A percentile compares a stretch with the other conserved stretches of the same genome.
Conservation (phyloP, 2,329 filamentous ascomycete genomes). For the Verticillium alfalfae region DNA sequence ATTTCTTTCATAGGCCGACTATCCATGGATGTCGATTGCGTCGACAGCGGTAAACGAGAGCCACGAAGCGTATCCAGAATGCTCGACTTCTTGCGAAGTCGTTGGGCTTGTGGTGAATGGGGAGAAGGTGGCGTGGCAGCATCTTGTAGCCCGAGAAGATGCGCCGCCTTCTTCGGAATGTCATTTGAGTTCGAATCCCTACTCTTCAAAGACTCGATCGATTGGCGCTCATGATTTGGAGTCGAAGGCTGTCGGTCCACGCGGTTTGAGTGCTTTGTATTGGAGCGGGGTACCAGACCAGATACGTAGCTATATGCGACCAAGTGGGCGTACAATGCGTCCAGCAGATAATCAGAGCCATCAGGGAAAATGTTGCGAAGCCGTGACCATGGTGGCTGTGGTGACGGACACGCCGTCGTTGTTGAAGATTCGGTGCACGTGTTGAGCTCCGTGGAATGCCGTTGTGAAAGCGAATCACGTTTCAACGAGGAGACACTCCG, state of each 20-base stretch:
- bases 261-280: background rate
- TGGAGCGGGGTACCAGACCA: conserved; percentile 16
- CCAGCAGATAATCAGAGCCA: conserved; percentile 50
- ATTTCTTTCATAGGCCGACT: conserved; percentile 31
- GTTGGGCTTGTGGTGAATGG: conserved; percentile 1
- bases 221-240: conserved; percentile 3
- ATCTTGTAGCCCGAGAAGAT: conserved; percentile 39
- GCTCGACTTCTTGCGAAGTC: conserved; percentile 1
- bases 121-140: conserved; percentile 12
- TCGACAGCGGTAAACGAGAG: background rate
- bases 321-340: conserved; percentile 54
- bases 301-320: conserved; percentile 54
- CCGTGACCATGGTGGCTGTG: conserved; percentile 29
- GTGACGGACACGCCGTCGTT: conserved; percentile 4
- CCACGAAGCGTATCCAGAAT: background rate
- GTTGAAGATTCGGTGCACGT: conserved; percentile 6
- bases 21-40: background rate
- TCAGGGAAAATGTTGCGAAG: conserved; percentile 47
- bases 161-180: conserved; percentile 48
- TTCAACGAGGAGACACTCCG: conserved; percentile 3
- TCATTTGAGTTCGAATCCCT: conserved; percentile 19
- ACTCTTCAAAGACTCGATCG: conserved; percentile 5
- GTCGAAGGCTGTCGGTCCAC: background rate
- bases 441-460: conserved; percentile 1
- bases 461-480: background rate